A percentile compares a stretch with the other conserved stretches of the same genome.
These are phyloP conservation scores for Dichotomocladium elegans DNA, from an alignment of 371 early-diverging fungal species.

Conservation along the genomic window DNA sequence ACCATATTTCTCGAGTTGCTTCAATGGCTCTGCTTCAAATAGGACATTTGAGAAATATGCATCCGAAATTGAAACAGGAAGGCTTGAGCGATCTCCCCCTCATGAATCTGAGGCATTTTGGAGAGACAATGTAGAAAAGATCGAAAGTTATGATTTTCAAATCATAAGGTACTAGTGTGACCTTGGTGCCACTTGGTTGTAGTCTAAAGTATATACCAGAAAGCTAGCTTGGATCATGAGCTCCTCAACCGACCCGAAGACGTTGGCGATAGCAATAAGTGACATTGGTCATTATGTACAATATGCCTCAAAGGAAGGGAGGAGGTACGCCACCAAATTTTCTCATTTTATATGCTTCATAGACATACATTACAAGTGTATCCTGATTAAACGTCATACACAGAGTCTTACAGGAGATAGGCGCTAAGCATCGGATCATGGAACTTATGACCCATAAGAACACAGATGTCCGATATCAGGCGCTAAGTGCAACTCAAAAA, in stretches of 20 bases:
- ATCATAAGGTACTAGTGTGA: too few relatives aligned
- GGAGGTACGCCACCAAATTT: too few relatives aligned
- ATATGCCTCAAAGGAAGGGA: constrained; percentile 71
- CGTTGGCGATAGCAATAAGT: constrained; percentile 84
- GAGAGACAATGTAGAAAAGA: constrained; percentile 77
- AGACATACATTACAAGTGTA: not conserved
- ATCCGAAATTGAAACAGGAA: constrained; percentile 82
- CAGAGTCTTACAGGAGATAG: constrained; percentile 83
- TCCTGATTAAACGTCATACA: not conserved
- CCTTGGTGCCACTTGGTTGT: too few relatives aligned
- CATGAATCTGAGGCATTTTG: constrained; percentile 92
- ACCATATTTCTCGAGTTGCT: too few relatives aligned
- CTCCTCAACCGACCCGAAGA: constrained; percentile 57
- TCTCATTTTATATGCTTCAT: constrained; percentile 1
- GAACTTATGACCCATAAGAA: constrained; percentile 87
- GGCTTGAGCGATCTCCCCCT: constrained; percentile 92
- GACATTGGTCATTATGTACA: constrained; percentile 94
- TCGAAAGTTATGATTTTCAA: constrained; percentile 76
- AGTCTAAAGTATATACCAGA: too few relatives aligned
- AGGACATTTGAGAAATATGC: constrained; percentile 94
- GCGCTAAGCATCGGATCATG: constrained; percentile 93
- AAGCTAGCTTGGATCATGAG: constrained; percentile 64
- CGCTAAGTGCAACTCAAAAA: constrained; percentile 85
- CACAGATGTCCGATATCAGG: constrained; percentile 87
- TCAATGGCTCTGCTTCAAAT: too few relatives aligned